Conservation (phyloP, 495 filamentous ascomycete genomes). For the Trypethelium eluteriae region DNA sequence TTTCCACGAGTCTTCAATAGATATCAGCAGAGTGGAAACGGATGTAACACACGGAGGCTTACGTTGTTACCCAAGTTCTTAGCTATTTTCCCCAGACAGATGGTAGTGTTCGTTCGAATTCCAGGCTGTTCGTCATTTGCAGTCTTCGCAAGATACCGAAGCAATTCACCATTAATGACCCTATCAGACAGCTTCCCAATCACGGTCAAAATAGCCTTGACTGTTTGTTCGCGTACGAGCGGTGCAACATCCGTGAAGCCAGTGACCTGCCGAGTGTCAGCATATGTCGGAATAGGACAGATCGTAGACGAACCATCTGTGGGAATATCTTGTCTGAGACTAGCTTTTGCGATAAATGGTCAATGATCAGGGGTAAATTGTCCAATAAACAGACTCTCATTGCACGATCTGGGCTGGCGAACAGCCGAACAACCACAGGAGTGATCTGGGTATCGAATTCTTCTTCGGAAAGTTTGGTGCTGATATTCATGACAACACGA, state of each 20-base stretch:
- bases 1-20: conserved; percentile 61
- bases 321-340: conserved; percentile 97
- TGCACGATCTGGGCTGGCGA: conserved; percentile 84
- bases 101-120: conserved; percentile 95
- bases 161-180: conserved; percentile 83
- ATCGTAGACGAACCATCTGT: conserved; percentile 56
- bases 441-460: conserved; percentile 81
- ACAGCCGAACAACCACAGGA: conserved; percentile 79
- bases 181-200: conserved; percentile 85
- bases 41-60: conserved; percentile 22
- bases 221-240: conserved; percentile 86
- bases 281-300: neutral
- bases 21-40: conserved; percentile 14
- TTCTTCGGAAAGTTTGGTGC: conserved; percentile 73
- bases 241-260: conserved; percentile 90
- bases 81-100: conserved; percentile 91
- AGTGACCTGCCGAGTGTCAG: conserved; percentile 51
- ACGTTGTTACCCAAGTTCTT: conserved; percentile 71
- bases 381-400: conserved; percentile 87
- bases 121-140: conserved; percentile 97
- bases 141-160: conserved; percentile 88
- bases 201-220: conserved; percentile 81
- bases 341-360: conserved; percentile 76
- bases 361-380: conserved; percentile 84
- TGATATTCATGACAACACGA: conserved; percentile 78